Conservation (phyloP, 2,329 filamentous ascomycete species). For the Talaromyces rugulosus region DNA sequence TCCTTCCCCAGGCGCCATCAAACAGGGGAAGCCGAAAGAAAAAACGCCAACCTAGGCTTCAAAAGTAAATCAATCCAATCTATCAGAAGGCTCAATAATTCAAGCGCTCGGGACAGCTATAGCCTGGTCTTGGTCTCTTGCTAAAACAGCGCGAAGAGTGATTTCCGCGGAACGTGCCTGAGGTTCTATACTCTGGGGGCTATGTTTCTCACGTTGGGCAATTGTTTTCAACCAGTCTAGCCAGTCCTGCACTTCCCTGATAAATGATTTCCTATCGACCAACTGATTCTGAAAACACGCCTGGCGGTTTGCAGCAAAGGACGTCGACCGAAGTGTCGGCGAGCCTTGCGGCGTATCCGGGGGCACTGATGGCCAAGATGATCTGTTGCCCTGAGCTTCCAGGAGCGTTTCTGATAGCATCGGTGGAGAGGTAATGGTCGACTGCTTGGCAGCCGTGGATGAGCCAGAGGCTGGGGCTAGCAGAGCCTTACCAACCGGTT, state of each 20-base stretch:
- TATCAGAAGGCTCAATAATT: background rate
- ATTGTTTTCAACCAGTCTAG: slow-evolving; percentile 31
- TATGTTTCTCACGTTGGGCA: slow-evolving; percentile 15
- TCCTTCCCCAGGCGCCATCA: background rate
- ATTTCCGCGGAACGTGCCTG: slow-evolving; percentile 30
- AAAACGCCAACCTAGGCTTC: background rate
- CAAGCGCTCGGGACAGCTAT: slow-evolving; percentile 7
- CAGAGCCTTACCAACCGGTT: slow-evolving; percentile 25
- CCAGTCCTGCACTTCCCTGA: slow-evolving; percentile 30
- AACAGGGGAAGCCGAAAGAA: background rate
- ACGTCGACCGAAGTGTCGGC: background rate
- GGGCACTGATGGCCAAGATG: slow-evolving; percentile 14
- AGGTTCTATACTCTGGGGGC: slow-evolving; percentile 12
- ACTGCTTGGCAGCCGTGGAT: slow-evolving; percentile 11
- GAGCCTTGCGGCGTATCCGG: slow-evolving; percentile 12
- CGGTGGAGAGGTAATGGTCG: slow-evolving; percentile 30
- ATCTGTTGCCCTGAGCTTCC: slow-evolving; percentile 29
- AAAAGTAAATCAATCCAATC: background rate
- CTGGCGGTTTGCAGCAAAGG: background rate
- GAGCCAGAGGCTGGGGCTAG: slow-evolving; percentile 20
- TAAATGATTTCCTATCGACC: slow-evolving; percentile 15
- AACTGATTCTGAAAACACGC: background rate
- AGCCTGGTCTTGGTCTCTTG: slow-evolving; percentile 19
- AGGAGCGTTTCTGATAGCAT: slow-evolving; percentile 37
- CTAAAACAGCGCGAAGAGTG: slow-evolving; percentile 33